Base-by-base conservation (phyloP, 176 grass and related monocot species). In the Olyra latifolia region DNA sequence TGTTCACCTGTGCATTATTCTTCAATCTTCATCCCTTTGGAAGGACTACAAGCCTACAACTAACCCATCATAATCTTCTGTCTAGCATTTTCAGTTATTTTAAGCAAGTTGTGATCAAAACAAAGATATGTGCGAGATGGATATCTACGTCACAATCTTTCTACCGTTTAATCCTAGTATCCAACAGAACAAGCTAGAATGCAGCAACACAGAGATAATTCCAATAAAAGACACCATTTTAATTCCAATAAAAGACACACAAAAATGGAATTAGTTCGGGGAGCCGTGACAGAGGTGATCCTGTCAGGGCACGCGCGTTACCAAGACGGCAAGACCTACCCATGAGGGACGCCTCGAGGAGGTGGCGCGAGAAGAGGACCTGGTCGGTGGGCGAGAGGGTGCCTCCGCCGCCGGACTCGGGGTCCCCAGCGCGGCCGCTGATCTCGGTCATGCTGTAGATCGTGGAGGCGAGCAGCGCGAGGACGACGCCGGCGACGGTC, bases 321-420 rank as follows among this genome's bases (percentile, higher is more conserved):
- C 55, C 27, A 84, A 62, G 82, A 86, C 76, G 73, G 44, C 27
- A 84, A 66, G 82, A 86, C 76, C 64, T 91, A 94, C 95, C 95
- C 89, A 98, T 90, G 76, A 98, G 87, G 39, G 88, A 87, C 22
- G 85, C 83, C 75, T 94, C 92, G 45, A 98, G 95, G 80, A 94
- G 92, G 85, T 89, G 92, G 25, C 95, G 95, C 78, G 85, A 82
- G 72, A 94, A 87, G 48, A 98, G 89, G 74, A 94, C 85, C 89
- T 94, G 94, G 70, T 97, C 91, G 62, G 94, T 97, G 71, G 94
- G 80, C n/a, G 95, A 89, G 70, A 85, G 85, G 64, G 68, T 55
- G 17, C 67, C 86, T 42, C 55, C 83, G 75, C 59, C 71, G 60
- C 44, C 30, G 42, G 60, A 48, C 17, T 88, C 89, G 53, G 60